A percentile compares a stretch with the other conserved stretches of the same genome.
phyloP scores from a whole-genome alignment of 1,284 basidiomycete species.

The Puccinia triticina region DNA sequence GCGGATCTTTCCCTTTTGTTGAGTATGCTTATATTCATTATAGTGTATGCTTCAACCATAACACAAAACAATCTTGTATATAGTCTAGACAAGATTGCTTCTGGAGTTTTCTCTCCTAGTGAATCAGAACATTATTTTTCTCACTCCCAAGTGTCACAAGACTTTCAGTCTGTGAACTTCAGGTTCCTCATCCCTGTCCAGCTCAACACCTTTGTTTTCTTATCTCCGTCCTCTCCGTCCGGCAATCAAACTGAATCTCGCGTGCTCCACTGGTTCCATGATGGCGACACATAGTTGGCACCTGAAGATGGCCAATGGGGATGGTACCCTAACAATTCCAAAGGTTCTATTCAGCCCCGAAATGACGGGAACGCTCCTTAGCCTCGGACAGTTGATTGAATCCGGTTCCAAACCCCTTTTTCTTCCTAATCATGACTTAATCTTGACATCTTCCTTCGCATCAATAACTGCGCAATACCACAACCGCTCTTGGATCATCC shows the following conservation, averaged over 20 bases:
- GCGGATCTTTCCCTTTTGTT: not conserved
- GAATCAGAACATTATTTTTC: too few relatives aligned
- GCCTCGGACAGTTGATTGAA: constrained; percentile 13
- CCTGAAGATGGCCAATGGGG: not conserved
- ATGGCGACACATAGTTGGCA: not conserved
- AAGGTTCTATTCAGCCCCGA: not conserved
- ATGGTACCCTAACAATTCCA: not conserved
- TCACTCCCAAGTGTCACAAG: too few relatives aligned
- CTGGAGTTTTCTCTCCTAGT: too few relatives aligned
- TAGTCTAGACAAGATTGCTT: too few relatives aligned
- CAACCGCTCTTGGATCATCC: not conserved
- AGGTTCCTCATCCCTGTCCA: too few relatives aligned
- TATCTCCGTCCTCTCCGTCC: not conserved
- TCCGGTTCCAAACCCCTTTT: not conserved
- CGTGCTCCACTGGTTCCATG: not conserved
- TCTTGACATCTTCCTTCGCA: not conserved
- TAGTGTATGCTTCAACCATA: too few relatives aligned
- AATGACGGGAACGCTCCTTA: constrained; percentile 1
- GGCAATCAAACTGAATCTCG: not conserved
- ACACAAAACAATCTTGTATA: too few relatives aligned
- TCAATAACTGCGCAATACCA: not conserved
- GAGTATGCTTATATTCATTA: too few relatives aligned
- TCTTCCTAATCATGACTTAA: not conserved
- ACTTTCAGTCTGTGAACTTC: too few relatives aligned
- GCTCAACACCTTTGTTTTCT: not conserved